phyloP scores from a whole-genome alignment of 768 basidiomycete species.

The Kwoniella botswanensis region DNA sequence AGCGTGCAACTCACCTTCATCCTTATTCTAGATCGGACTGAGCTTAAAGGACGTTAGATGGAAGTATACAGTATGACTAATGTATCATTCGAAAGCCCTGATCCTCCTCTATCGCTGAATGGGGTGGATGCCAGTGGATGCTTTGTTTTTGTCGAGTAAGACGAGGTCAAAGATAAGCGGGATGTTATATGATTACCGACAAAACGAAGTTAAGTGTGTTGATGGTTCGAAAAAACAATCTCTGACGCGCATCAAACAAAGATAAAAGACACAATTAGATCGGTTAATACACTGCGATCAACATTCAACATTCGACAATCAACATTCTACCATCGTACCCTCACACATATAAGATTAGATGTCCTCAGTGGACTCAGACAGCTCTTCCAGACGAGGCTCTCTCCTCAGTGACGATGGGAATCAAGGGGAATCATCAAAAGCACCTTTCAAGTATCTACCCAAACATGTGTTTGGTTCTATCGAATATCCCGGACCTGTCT shows the following conservation, averaged over 20 bases:
- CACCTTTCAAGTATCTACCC: conserved; percentile 46
- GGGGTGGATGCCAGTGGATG: conserved; percentile 38
- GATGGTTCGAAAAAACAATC: conserved; percentile 8
- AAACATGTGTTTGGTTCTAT: conserved; percentile 72
- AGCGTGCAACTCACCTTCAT: conserved; percentile 46
- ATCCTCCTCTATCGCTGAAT: neutral
- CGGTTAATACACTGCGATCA: neutral
- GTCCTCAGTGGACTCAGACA: neutral
- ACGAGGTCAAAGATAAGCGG: conserved; percentile 13
- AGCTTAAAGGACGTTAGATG: conserved; percentile 1
- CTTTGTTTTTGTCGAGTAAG: conserved; percentile 33
- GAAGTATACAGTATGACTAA: neutral
- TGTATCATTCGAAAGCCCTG: conserved; percentile 41
- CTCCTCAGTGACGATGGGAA: neutral
- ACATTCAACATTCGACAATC: neutral
- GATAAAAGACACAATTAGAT: neutral
- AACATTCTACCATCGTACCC: neutral
- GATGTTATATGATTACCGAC: conserved; percentile 2
- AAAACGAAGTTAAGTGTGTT: conserved; percentile 3
- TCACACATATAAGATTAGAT: neutral
- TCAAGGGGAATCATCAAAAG: conserved; percentile 18
- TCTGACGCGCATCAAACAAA: conserved; percentile 17
- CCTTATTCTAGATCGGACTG: conserved; percentile 1
- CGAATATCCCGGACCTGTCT: conserved; percentile 89
- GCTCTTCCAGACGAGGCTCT: neutral